Base-by-base conservation (phyloP, 1,284 basidiomycete genomes). In the Chondrostereum purpureum region DNA sequence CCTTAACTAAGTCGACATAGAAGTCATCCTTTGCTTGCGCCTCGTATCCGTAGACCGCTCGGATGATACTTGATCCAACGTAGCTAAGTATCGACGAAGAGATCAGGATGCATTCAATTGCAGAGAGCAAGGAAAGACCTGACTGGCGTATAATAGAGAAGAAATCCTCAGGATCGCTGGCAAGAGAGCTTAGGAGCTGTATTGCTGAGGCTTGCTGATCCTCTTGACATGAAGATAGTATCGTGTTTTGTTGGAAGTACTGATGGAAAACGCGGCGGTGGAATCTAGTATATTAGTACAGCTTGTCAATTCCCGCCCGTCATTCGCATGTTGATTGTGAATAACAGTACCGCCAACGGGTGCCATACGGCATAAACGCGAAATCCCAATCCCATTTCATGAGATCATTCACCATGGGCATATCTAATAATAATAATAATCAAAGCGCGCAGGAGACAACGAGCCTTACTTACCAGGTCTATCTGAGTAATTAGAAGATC, bases 311-410 rank as follows among this genome's bases (percentile, higher is more conserved):
- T 20, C 20, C 24, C 10, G 14, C 12, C 19, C 19, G 33, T 23
- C 17, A 33, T 4, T 13, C 14, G 19, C n/a, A 17, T 40, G 27
- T 27, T 5, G 18, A 35, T 16, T 1, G 2, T 36, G 19, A 39
- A 11, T n/a, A n/a, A 14, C 6, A 18, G 33, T 47, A 61, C 62
- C 58, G 55, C 63, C 63, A 65, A 27, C 44, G 43, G 24, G 60
- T 55, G 6, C 52, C 47, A 42, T 65, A 59, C 21, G 49, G 52
- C 58, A 63, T 61, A 43, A 58, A 57, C 1, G 51, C 58, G 39
- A 64, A 56, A 42, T 62, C 54, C 58, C 60, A 65, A 11, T 50
- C 50, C 53, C 58, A 62, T 10, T 48, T 51, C 54, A 63, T 60
- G n/a, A 62, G 52, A 42, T 62, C 59, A 37, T 57, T 57, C 20